A percentile compares a stretch with the other conserved stretches of the same genome.
Evolutionary conservation across 441 rosid species (phyloP).

Genomic region (Rhodomyrtus psidioides): DNA sequence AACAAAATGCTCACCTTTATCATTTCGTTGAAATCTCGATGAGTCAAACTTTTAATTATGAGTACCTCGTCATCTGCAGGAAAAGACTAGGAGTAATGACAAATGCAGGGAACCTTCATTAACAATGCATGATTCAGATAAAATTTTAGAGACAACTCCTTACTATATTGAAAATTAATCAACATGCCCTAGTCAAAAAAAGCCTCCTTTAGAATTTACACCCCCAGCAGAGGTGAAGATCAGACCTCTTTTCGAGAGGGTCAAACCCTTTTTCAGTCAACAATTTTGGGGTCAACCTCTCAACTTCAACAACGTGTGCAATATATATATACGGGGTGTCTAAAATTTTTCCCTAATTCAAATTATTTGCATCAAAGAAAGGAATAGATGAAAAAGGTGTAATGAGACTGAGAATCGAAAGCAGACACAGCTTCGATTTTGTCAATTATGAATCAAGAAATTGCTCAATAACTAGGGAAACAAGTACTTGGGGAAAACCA

Average conservation of each 20-base stretch:
- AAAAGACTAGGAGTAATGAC: conserved; percentile 3
- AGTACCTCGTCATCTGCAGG: conserved; percentile 84
- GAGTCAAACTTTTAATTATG: conserved; percentile 85
- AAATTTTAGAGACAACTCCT: neutral
- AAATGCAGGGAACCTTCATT: neutral
- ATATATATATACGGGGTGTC: neutral
- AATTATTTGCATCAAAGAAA: neutral
- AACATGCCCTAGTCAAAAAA: neutral
- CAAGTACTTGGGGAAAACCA: neutral
- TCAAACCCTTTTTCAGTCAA: neutral
- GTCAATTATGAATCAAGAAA: neutral
- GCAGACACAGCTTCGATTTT: neutral
- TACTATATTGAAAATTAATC: neutral
- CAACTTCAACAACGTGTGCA: neutral
- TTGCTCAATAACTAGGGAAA: neutral
- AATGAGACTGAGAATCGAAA: neutral
- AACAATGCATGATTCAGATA: neutral
- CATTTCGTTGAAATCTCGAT: conserved; percentile 85
- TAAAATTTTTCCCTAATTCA: neutral
- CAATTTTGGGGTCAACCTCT: neutral
- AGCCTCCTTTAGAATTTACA: neutral
- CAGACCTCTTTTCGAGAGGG: neutral
- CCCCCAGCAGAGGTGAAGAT: neutral
- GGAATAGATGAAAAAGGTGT: neutral
- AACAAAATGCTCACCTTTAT: conserved; percentile 54